Conservation (phyloP, 345 rosid species). For the Jatropha curcas region DNA sequence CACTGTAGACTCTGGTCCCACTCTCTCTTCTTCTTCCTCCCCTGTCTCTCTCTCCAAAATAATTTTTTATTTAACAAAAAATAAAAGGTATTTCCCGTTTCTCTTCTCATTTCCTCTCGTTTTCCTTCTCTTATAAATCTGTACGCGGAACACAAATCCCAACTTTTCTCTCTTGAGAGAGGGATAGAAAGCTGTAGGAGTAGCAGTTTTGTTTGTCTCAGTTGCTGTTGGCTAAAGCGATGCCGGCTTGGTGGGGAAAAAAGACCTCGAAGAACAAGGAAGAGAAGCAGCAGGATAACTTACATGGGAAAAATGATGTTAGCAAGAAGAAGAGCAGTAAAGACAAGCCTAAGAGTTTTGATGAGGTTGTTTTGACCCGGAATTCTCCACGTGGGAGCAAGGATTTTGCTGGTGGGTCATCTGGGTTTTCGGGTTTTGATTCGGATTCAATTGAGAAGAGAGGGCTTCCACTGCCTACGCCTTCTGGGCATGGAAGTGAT, state of each 20-base stretch:
- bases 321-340: not conserved
- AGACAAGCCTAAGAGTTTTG: conserved; percentile 21
- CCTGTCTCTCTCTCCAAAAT: not conserved
- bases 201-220: not conserved
- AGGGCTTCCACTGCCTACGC: conserved; percentile 77
- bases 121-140: conserved; percentile 23
- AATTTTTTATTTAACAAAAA: not conserved
- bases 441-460: conserved; percentile 62
- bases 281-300: conserved; percentile 28
- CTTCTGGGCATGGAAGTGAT: conserved; percentile 38
- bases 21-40: not conserved
- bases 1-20: conserved; percentile 23
- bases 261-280: conserved; percentile 62
- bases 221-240: conserved; percentile 14
- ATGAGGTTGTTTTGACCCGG: conserved; percentile 34
- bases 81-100: not conserved
- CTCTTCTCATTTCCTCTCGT: conserved; percentile 23
- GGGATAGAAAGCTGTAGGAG: not conserved
- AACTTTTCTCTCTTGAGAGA: conserved; percentile 9
- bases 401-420: conserved; percentile 44
- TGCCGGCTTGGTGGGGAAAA: conserved; percentile 86
- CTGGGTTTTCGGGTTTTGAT: conserved; percentile 72
- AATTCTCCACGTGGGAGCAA: conserved; percentile 52
- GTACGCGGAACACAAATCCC: not conserved
- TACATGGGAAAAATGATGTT: conserved; percentile 7